Evolutionary conservation across 345 rosid genomes (phyloP).

Genomic region (Erysimum cheiranthoides): DNA sequence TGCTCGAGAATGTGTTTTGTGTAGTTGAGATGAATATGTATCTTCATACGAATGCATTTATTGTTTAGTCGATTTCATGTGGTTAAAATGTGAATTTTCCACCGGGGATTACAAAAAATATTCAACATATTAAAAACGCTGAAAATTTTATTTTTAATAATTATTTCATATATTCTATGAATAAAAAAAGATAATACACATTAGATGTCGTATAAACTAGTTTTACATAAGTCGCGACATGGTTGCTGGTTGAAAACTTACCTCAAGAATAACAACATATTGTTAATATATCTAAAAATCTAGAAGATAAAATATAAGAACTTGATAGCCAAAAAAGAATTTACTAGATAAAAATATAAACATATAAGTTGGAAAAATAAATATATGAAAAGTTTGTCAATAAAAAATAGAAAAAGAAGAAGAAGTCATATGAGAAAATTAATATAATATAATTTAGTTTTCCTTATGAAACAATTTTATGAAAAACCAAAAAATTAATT

Average conservation of each 20-base stretch:
- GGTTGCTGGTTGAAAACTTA: background rate
- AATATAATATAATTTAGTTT: background rate
- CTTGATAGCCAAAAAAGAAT: background rate
- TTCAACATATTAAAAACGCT: too few relatives aligned
- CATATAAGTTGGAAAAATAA: too few relatives aligned
- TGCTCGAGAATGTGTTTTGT: background rate
- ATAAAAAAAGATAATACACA: too few relatives aligned
- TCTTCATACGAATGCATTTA: background rate
- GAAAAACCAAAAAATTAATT: background rate
- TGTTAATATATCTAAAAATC: background rate
- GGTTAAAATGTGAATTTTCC: background rate
- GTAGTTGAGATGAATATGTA: background rate
- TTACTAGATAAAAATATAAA: too few relatives aligned
- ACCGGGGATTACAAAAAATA: too few relatives aligned
- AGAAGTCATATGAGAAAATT: background rate
- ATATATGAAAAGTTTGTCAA: too few relatives aligned
- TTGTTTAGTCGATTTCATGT: background rate
- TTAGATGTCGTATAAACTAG: too few relatives aligned
- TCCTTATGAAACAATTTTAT: background rate
- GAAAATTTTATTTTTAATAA: too few relatives aligned
- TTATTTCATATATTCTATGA: too few relatives aligned
- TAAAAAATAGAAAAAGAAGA: background rate
- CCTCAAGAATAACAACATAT: background rate
- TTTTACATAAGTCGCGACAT: too few relatives aligned
- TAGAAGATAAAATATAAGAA: background rate